Evolutionary conservation across 225 moss, liverwort and hornwort species (phyloP), one percentile per base, ranked within the genome.

Genomic region (Physcomitrellopsis africana): DNA sequence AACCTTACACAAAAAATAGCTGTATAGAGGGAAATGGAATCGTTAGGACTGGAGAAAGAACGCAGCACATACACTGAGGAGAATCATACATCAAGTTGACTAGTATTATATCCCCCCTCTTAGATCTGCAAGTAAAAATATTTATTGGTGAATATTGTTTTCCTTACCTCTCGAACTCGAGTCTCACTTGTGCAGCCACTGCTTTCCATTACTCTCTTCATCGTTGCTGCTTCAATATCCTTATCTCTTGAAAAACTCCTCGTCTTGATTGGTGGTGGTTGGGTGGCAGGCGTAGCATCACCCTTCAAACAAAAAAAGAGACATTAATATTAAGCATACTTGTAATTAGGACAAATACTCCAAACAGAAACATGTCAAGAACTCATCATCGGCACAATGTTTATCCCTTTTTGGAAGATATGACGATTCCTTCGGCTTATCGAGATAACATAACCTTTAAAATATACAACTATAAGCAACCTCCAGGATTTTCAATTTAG

Each of bases 181-280:
- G 46, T 77, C 60, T 74, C 64, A 69, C 79, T 81, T 61, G 80
- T 51, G 72, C 82, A 87, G 69, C 87, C 87, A 77, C 84, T 78
- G 63, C 91, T 70, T 66, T 77, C 79, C 84, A 87, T 86, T 14
- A 91, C 81, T 52, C 81, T 76, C 52, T 84, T 89, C 7, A 89
- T 55, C 18, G 76, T 61, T 51, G 76, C 59, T 61, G 68, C 53
- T 63, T 72, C 42, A n/a, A 57, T 11, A 51, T 72, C 66, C 68
- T 70, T 78, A 45, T 72, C 75, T 57, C 64, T 81, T 16, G 65
- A 29, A 48, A 65, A 70, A 79, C 32, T 37, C 7, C 32, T 37
- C 32, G 85, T 83, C 81, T 89, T 93, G 19, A 84, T 85, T 73
- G 93, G 89, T 42, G 90, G 90, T n/a, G 89, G 85, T 53, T 85